Evolutionary conservation across 2,329 filamentous ascomycete species (phyloP), one percentile per base, ranked within the genome.

Genomic region (Lecanicillium sp.): DNA sequence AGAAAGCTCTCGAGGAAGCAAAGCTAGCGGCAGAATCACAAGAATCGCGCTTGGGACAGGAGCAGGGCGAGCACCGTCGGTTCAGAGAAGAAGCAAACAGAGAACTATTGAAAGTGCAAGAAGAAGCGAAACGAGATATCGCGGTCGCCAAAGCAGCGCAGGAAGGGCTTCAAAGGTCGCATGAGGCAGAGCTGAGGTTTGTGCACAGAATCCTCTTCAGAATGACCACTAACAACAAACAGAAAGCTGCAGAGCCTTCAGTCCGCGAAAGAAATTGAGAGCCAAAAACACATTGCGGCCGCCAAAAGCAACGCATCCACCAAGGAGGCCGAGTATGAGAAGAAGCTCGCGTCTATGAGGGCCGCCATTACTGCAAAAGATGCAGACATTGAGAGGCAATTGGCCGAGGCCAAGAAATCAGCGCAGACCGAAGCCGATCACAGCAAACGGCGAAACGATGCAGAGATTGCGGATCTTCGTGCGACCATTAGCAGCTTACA

Each of bases 41-140:
- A 10, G 67, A 74, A 45, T 69, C 69, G n/a, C 71, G 75, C 48
- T 64, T 87, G 15, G 81, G 84, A 15, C 85, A 90, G 57, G 86
- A 90, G 59, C 81, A 86, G 58, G 79, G 82, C 6, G 84, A 90
- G 52, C 84, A 87, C 62, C 77, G 78, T 21, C 81, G 78, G 53
- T 76, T 79, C 2, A 85, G 83, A 52, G 81, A 86, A 50, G 71
- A 71, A 2, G 70, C 67, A 14, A 62, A 67, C 3, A 64, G 75
- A 14, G 81, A 86, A 51, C 56, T 83, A 20, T 57, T 64, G 4
- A 66, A 46, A 27, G 35, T 19, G 8, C 41, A 37, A 12, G 41
- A 60, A 19, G 52, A 58, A 47, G 54, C 36, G 81, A 86, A 52
- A 72, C 72, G 3, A 71, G 68, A 15, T 63, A 68, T 7, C 62